Evolutionary conservation across 2,329 filamentous ascomycete species (phyloP), one percentile per base, ranked within the genome.

Genomic region (Phialophora verrucosa): DNA sequence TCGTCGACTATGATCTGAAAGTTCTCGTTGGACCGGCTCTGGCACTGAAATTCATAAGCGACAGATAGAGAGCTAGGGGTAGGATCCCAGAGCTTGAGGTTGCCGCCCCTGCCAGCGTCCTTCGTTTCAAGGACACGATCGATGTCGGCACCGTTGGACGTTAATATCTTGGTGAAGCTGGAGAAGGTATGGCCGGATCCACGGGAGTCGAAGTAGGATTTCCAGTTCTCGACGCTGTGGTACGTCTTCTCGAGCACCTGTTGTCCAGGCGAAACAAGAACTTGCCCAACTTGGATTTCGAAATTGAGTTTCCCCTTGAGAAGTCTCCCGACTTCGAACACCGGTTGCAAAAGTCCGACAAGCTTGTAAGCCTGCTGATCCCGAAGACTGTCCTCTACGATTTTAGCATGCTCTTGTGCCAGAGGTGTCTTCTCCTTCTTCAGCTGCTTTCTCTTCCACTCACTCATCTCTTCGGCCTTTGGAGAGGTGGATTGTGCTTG

Each of bases 1-100:
- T 77, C 74, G 59, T 78, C 71, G 11, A 81, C 68, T 1, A 66
- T 70, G 4, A 80, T 71, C 8, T 79, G 64, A 53, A 81, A 73
- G 3, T 64, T 54, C 11, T 75, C 69, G n/a, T 73, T 73, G 8
- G 70, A 50, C 20, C 73, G 75, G 7, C 73, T 75, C 23, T 73
- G 73, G 59, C 79, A 81, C 35, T 79, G 75, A 38, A 78, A 81
- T 55, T 81, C 79, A 54, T 80, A 81, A 4, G 59, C 69, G 4
- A 80, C 65, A 8, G 62, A 61, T 23, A 32, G 51, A 2, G 60
- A 55, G 25, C 56, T 57, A 11, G 71, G 67, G 4, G 38, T 3
- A 11, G 60, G 25, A 50, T 55, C 64, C 62, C 64, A 69, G 27
- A 68, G 59, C 54, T 56, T 67, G 51, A 23, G 27, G 10, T 42